Percentiles rank a stretch among this genome's conserved stretches.
Conservation (phyloP, 495 filamentous ascomycete species). For the Trichoderma erinaceum region DNA sequence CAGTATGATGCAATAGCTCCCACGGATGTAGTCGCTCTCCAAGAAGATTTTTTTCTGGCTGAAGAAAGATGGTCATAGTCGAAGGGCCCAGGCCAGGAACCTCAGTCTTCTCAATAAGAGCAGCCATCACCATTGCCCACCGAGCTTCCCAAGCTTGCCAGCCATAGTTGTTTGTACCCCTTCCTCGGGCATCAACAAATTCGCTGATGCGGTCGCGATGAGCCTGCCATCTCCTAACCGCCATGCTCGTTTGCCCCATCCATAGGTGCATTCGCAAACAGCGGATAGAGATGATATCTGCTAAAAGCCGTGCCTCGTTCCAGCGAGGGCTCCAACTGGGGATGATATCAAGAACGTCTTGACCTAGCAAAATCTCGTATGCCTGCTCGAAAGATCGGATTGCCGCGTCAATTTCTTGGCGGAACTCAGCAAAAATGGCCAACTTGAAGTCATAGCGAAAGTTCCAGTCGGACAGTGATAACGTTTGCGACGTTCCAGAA, state of each 20-base stretch:
- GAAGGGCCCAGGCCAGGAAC: constrained; percentile 38
- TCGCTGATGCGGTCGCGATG: constrained; percentile 66
- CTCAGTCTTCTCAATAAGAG: constrained; percentile 61
- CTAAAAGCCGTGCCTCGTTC: constrained; percentile 75
- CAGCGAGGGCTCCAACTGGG: constrained; percentile 81
- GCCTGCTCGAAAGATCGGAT: constrained; percentile 75
- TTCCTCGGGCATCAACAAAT: constrained; percentile 73
- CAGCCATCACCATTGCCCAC: constrained; percentile 76
- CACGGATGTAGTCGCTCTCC: constrained; percentile 66
- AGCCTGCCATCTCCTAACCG: constrained; percentile 66
- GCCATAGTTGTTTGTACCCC: constrained; percentile 73
- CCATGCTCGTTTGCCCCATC: constrained; percentile 65
- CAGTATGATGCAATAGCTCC: constrained; percentile 78
- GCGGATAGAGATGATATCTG: constrained; percentile 72
- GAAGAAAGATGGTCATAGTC: constrained; percentile 42
- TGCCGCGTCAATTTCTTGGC: constrained; percentile 83
- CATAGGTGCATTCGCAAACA: constrained; percentile 73
- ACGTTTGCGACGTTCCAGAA: constrained; percentile 70
- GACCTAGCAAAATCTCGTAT: constrained; percentile 70
- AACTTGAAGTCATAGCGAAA: constrained; percentile 90
- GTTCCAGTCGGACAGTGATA: constrained; percentile 83
- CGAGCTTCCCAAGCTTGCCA: constrained; percentile 85
- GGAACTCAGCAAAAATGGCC: constrained; percentile 81
- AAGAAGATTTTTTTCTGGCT: constrained; percentile 61
- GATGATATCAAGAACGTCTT: constrained; percentile 80